phyloP scores from a whole-genome alignment of 225 moss, liverwort and hornwort species.

The Pseudisothecium myosuroides region DNA sequence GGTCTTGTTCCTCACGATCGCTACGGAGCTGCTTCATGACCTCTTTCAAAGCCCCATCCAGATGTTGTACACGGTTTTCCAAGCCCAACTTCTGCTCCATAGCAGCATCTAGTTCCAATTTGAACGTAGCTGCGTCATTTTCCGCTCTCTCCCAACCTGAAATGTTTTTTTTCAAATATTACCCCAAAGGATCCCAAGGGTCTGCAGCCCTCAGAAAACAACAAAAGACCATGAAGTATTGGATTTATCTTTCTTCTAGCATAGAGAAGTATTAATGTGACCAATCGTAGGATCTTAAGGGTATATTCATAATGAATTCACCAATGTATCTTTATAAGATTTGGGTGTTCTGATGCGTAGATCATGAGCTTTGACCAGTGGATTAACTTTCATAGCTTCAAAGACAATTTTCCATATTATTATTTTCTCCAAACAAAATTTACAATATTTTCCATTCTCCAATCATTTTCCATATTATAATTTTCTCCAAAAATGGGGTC shows the following conservation, averaged over 20 bases:
- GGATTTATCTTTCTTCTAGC: background rate
- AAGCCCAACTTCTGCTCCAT: slow-evolving; percentile 56
- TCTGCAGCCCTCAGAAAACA: background rate
- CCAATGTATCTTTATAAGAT: background rate
- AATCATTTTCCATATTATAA: background rate
- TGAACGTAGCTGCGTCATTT: slow-evolving; percentile 46
- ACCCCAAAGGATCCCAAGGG: background rate
- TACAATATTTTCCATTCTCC: background rate
- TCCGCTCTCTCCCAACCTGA: slow-evolving; percentile 92
- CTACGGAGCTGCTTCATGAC: slow-evolving; percentile 74
- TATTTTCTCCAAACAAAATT: background rate
- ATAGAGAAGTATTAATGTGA: background rate
- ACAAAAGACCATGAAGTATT: background rate
- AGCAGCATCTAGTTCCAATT: slow-evolving; percentile 45
- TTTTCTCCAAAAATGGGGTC: no score
- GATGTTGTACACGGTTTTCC: slow-evolving; percentile 74
- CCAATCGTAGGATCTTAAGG: background rate
- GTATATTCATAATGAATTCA: background rate
- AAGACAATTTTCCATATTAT: background rate
- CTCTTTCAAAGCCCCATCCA: slow-evolving; percentile 83
- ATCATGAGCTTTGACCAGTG: background rate
- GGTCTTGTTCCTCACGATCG: slow-evolving; percentile 77
- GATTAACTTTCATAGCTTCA: background rate
- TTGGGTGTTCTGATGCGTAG: background rate
- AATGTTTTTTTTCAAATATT: background rate